A percentile compares a stretch with the other conserved stretches of the same genome.
These are phyloP conservation scores for Ophiosphaerella korrae DNA, from an alignment of 2,329 filamentous ascomycete species.

Conservation along the genomic window DNA sequence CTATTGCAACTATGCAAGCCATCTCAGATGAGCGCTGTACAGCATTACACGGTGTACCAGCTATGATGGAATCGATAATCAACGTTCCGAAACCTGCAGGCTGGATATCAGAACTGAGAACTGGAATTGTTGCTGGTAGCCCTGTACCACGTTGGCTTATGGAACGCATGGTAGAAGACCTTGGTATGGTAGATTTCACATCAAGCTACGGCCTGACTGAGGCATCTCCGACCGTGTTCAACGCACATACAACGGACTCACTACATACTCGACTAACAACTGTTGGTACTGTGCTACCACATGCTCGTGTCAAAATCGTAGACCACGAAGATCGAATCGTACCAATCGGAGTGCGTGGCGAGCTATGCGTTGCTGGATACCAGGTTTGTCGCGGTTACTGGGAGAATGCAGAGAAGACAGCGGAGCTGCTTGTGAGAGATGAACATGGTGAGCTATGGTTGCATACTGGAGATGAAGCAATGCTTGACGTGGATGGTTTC, in stretches of 20 bases:
- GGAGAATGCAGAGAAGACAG: conserved; percentile 75
- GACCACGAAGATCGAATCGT: conserved; percentile 69
- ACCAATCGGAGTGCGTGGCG: conserved; percentile 70
- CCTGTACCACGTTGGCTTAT: conserved; percentile 77
- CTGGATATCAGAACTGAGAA: conserved; percentile 61
- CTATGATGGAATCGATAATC: conserved; percentile 77
- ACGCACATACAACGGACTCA: conserved; percentile 74
- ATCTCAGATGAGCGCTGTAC: conserved; percentile 63
- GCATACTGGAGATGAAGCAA: conserved; percentile 48
- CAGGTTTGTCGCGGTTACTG: conserved; percentile 70
- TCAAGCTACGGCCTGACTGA: conserved; percentile 69
- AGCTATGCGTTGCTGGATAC: conserved; percentile 79
- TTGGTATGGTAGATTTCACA: conserved; percentile 76
- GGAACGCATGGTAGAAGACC: conserved; percentile 70
- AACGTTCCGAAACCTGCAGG: conserved; percentile 53
- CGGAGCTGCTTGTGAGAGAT: conserved; percentile 71
- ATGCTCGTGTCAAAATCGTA: conserved; percentile 76
- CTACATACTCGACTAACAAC: conserved; percentile 70
- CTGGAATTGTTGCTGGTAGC: conserved; percentile 79
- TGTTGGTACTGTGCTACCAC: conserved; percentile 77
- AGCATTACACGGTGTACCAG: conserved; percentile 78
- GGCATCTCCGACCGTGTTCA: conserved; percentile 80
- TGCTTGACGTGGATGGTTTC: conserved; percentile 57
- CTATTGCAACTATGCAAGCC: conserved; percentile 67
- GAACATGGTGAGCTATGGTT: conserved; percentile 57